Percentiles rank a stretch among this genome's conserved stretches.
Conservation (phyloP, 2,329 filamentous ascomycete species). For the Xylaria sp. region DNA sequence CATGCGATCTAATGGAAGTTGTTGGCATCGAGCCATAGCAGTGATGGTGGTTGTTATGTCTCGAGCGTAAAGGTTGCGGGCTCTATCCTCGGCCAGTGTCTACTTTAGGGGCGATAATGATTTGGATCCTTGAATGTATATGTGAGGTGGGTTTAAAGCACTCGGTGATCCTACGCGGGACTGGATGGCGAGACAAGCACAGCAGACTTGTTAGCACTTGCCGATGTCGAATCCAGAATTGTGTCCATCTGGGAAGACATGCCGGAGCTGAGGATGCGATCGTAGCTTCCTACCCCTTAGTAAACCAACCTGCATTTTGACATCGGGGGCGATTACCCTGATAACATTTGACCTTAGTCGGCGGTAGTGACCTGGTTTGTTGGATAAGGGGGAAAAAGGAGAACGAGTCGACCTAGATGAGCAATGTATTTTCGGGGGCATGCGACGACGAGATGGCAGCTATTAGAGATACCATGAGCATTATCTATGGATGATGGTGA, state of each 20-base stretch:
- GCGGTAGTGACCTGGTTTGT: background rate
- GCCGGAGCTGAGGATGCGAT: too few species aligned
- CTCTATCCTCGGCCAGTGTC: background rate
- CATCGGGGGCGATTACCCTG: background rate
- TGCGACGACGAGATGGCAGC: background rate
- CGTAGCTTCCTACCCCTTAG: background rate
- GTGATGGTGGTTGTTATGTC: background rate
- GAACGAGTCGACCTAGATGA: too few species aligned
- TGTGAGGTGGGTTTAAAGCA: too few species aligned
- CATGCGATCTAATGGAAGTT: constrained; percentile 5
- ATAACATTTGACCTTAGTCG: background rate
- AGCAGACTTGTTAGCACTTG: background rate
- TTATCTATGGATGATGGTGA: too few species aligned
- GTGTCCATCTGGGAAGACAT: too few species aligned
- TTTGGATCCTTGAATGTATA: background rate
- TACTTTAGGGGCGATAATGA: constrained; percentile 17
- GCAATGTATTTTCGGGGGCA: too few species aligned
- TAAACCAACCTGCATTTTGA: background rate
- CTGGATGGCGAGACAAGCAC: background rate
- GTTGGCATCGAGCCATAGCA: constrained; percentile 8
- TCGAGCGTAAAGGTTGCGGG: background rate
- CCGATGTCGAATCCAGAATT: background rate
- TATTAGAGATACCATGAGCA: background rate
- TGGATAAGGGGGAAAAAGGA: too few species aligned
- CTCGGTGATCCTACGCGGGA: too few species aligned